Base-by-base conservation (phyloP, 306 rosid genomes). In the Delonix regia region DNA sequence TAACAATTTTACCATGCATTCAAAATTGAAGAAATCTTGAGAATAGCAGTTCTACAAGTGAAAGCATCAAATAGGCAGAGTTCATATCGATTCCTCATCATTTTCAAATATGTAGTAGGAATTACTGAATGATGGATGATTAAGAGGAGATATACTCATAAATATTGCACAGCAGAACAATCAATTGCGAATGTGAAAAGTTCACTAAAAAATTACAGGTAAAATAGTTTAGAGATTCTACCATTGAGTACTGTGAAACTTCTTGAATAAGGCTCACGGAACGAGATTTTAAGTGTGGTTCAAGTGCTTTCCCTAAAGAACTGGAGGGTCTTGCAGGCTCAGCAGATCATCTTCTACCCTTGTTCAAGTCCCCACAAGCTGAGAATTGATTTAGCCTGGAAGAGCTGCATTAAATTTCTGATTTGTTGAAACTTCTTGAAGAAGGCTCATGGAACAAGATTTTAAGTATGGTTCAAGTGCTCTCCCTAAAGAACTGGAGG, bases 191-290 rank as follows among this genome's bases (percentile, higher is more conserved):
- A 38, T 15, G 64, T 30, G 41, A 56, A 49, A 76, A 73, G 39
- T 61, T 67, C 44, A 52, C 36, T 18, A 22, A 59, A 18, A 64
- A 68, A 64, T 64, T 65, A 25, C 33, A 81, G 48, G 59, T 36
- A 24, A 62, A 28, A 78, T 36, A 59, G 47, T 10, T 14, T 63
- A 83, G 79, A 86, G 49, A 62, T 67, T 90, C 74, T 86, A 94
- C 98, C 67, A 80, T 24, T 15, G 86, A 73, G 78, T 90, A 90
- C 33, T 33, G 45, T 41, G n/a, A n/a, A n/a, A n/a, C n/a, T n/a
- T n/a, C n/a, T n/a, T n/a, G n/a, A n/a, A n/a, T n/a, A n/a, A n/a
- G n/a, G n/a, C n/a, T n/a, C n/a, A n/a, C n/a, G n/a, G n/a, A n/a
- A n/a, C n/a, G n/a, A n/a, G n/a, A n/a, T n/a, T n/a, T n/a, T n/a